phyloP scores from a whole-genome alignment of 768 basidiomycete species.

The Hypholoma sublateritium region DNA sequence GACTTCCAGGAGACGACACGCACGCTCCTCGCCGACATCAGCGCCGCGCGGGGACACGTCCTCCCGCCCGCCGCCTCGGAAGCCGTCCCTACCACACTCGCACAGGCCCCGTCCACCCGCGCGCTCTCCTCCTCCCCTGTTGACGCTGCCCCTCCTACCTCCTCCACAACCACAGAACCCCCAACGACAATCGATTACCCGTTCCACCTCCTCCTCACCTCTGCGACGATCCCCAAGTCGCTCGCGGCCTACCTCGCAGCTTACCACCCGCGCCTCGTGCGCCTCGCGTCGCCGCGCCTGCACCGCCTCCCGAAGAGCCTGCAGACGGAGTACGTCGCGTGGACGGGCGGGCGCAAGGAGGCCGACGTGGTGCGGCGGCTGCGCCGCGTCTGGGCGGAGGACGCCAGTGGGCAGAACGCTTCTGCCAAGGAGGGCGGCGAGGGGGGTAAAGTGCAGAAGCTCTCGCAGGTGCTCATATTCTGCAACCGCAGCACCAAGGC shows the following conservation, averaged over 20 bases:
- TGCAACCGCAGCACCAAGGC: slow-evolving; percentile 78
- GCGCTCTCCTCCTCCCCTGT: slow-evolving; percentile 14
- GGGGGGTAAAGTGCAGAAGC: slow-evolving; percentile 16
- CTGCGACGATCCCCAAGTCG: slow-evolving; percentile 84
- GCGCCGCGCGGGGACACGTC: slow-evolving; percentile 53
- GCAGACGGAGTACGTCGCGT: slow-evolving; percentile 68
- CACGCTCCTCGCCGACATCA: slow-evolving; percentile 68
- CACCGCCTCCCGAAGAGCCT: slow-evolving; percentile 77
- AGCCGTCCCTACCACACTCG: slow-evolving; percentile 24
- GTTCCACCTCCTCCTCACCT: slow-evolving; percentile 79
- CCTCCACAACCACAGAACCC: slow-evolving; percentile 8
- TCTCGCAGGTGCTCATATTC: slow-evolving; percentile 79
- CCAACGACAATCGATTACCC: slow-evolving; percentile 48
- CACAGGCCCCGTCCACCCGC: slow-evolving; percentile 23
- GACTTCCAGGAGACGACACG: slow-evolving; percentile 81
- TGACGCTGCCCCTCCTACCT: slow-evolving; percentile 16
- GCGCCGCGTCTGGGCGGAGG: slow-evolving; percentile 72
- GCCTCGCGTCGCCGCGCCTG: slow-evolving; percentile 78
- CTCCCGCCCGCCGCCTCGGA: slow-evolving; percentile 32
- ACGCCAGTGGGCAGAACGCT: slow-evolving; percentile 34
- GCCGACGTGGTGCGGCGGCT: slow-evolving; percentile 79
- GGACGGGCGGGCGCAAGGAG: slow-evolving; percentile 79
- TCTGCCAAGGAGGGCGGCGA: background rate
- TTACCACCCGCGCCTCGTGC: slow-evolving; percentile 61
- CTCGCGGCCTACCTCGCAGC: slow-evolving; percentile 63